Conservation (phyloP, 2,329 filamentous ascomycete species). For the Helminthosporium solani region DNA sequence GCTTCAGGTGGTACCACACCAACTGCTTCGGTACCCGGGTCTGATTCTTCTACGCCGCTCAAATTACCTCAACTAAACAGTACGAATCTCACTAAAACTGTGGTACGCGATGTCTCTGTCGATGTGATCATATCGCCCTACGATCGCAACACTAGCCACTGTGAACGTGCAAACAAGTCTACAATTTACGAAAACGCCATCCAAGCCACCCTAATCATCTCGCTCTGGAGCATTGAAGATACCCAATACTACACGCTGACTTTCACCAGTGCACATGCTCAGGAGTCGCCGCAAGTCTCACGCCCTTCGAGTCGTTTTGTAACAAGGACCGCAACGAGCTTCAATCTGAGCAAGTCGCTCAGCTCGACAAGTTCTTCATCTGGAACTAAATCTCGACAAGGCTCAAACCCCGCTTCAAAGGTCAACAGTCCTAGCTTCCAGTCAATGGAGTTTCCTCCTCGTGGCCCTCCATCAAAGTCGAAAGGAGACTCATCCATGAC, state of each 20-base stretch:
- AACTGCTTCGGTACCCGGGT: constrained; percentile 15
- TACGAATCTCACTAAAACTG: constrained; percentile 42
- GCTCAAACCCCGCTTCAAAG: constrained; percentile 41
- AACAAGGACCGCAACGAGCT: constrained; percentile 41
- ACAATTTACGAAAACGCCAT: constrained; percentile 39
- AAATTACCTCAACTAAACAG: constrained; percentile 27
- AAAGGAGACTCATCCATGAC: constrained; percentile 53
- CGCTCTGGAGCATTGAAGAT: constrained; percentile 69
- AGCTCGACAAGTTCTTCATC: constrained; percentile 46
- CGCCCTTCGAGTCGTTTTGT: constrained; percentile 44
- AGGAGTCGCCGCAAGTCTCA: constrained; percentile 12
- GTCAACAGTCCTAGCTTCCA: constrained; percentile 57
- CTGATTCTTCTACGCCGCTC: constrained; percentile 1
- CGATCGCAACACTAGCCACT: constrained; percentile 12
- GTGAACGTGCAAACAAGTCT: constrained; percentile 6
- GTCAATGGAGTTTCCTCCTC: constrained; percentile 63
- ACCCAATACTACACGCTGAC: constrained; percentile 72
- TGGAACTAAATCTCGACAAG: constrained; percentile 30
- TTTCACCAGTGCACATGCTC: constrained; percentile 61
- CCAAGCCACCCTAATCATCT: constrained; percentile 74
- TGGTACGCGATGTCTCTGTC: constrained; percentile 61
- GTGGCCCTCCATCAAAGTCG: constrained; percentile 61
- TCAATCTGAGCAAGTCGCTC: constrained; percentile 33
- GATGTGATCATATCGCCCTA: constrained; percentile 65
- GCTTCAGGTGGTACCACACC: constrained; percentile 30